phyloP scores from a whole-genome alignment of 2,329 filamentous ascomycete species.

The Rhinocladiella similis region DNA sequence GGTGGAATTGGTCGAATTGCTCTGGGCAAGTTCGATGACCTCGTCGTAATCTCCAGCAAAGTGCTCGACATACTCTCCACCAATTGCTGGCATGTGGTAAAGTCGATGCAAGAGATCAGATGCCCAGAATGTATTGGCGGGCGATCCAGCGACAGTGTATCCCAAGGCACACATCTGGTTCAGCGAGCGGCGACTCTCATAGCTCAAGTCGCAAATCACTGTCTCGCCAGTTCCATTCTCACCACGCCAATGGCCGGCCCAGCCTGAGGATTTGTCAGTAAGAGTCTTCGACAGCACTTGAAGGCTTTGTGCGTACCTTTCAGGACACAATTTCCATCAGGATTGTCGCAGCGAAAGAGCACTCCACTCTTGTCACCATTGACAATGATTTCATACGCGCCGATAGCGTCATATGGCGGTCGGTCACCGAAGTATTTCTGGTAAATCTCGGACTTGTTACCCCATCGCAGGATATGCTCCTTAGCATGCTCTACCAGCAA shows the following conservation, averaged over 20 bases:
- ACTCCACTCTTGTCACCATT: conserved; percentile 58
- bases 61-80: conserved; percentile 62
- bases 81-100: conserved; percentile 62
- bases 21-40: conserved; percentile 53
- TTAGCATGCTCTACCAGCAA: conserved; percentile 61
- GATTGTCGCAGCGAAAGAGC: conserved; percentile 68
- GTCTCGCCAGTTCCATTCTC: conserved; percentile 65
- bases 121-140: conserved; percentile 64
- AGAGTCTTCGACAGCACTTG: neutral
- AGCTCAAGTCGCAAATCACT: conserved; percentile 68
- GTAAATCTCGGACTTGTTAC: conserved; percentile 60
- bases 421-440: conserved; percentile 67
- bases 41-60: conserved; percentile 60
- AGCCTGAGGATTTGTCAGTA: conserved; percentile 48
- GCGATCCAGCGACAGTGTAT: conserved; percentile 59
- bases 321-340: conserved; percentile 62
- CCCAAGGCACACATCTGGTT: conserved; percentile 62
- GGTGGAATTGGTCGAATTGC: conserved; percentile 50
- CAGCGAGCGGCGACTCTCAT: conserved; percentile 57
- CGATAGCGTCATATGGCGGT: conserved; percentile 58
- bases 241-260: conserved; percentile 69
- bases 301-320: conserved; percentile 40
- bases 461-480: conserved; percentile 54
- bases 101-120: conserved; percentile 67
- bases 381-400: conserved; percentile 63